Percentiles rank a stretch among this genome's conserved stretches.
Conservation (phyloP, 2,329 filamentous ascomycete species). For the Pseudocercospora eumusae region DNA sequence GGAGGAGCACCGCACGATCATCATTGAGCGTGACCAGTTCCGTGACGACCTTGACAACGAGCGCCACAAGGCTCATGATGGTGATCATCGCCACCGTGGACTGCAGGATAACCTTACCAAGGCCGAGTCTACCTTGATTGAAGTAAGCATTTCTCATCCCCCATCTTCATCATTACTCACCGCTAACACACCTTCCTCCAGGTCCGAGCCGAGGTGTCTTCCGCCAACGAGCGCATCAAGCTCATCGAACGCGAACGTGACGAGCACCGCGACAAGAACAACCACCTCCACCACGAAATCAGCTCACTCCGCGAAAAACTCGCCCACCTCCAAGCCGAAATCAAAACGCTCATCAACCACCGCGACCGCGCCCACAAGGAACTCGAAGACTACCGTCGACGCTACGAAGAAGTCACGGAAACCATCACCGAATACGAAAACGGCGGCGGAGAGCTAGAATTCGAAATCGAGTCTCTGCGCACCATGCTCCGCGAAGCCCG, state of each 20-base stretch:
- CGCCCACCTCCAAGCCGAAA: slow-evolving; percentile 31
- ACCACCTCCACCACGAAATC: slow-evolving; percentile 30
- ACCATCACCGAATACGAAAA: slow-evolving; percentile 31
- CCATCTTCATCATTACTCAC: neutral
- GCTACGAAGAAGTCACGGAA: slow-evolving; percentile 37
- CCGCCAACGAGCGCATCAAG: slow-evolving; percentile 32
- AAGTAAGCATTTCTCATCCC: slow-evolving; percentile 3
- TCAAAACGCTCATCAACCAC: slow-evolving; percentile 26
- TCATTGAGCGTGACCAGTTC: slow-evolving; percentile 34
- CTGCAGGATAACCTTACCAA: slow-evolving; percentile 30
- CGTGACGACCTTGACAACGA: slow-evolving; percentile 34
- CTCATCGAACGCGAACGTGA: slow-evolving; percentile 35
- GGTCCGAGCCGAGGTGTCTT: slow-evolving; percentile 29
- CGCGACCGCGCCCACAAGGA: slow-evolving; percentile 33
- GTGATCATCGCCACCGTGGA: slow-evolving; percentile 29
- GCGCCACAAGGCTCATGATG: slow-evolving; percentile 30
- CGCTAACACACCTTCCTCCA: neutral
- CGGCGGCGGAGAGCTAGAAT: slow-evolving; percentile 33
- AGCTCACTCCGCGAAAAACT: slow-evolving; percentile 33
- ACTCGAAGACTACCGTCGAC: slow-evolving; percentile 29
- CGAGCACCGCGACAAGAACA: slow-evolving; percentile 32
- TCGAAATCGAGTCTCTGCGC: slow-evolving; percentile 37
- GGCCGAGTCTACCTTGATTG: slow-evolving; percentile 30
- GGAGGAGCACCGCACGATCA: slow-evolving; percentile 32
- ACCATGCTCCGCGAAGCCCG: slow-evolving; percentile 33